Base-by-base conservation (phyloP, 805 yeast species). In the Candida chauliodis region DNA sequence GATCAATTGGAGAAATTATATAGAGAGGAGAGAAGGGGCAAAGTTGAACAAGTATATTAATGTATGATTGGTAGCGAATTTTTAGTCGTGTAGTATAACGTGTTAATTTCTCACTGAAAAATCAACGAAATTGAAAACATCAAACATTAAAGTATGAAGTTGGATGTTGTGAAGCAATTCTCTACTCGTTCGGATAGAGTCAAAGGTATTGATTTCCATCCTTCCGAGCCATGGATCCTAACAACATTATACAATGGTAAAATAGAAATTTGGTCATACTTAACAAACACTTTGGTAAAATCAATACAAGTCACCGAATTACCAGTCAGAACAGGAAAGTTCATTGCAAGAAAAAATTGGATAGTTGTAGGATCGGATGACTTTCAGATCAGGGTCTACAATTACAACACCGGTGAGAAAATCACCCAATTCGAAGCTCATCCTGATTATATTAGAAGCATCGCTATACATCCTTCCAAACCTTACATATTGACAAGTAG, bases 161-260 rank as follows among this genome's bases (percentile, higher is more conserved):
- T 66, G 66, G 72, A 58, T 60, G 66, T 59, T 44, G 57, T 83
- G 76, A 87, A 85, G 71, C 82, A 82, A 53, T 86, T 90, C 64
- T 83, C 88, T 50, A 79, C 93, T 46, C 86, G 96, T 54, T 83
- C 97, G 27, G 97, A 90, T 61, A 82, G 99, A 61, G 97, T 93
- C 59, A 93, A 93, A 65, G 97, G 96, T 35, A 84, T 93, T 56
- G 99, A 93, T 65, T 85, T 93, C 73, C 99, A 93, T 61, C 99
- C 99, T 17, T 73, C 90, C 15, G 99, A 93, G 62, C 98, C 99
- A 38, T 91, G 98, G 98, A 80, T 89, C 37, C 71, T 89, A 54
- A 82, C 91, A 38, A 88, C 96, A n/a, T 71, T 87, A 42, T 89
- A 86, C 64, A 84, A 90, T 36, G 99, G 96, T 49, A 77, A 76